Base-by-base conservation (phyloP, 2,329 filamentous ascomycete species). In the Paradendryphiella salina region DNA sequence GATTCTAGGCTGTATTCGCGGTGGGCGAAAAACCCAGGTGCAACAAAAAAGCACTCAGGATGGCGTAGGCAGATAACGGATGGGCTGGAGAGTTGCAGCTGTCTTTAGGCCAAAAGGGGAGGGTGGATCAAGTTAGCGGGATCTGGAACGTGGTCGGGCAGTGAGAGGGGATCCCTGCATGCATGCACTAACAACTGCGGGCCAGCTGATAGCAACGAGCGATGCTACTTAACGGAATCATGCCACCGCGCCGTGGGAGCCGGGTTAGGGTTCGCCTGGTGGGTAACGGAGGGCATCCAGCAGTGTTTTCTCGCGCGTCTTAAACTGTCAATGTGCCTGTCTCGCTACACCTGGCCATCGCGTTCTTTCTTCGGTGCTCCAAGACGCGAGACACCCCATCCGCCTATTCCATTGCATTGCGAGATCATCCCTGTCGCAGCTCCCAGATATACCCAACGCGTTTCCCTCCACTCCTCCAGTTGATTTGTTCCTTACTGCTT, bases 71-170 rank as follows among this genome's bases (percentile, higher is more conserved):
- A 3, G 23, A 26, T 20, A 14, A 17, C 26, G 44, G 23, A 32
- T 46, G 32, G 49, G 20, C 31, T 34, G 38, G 26, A n/a, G 35
- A 40, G 44, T 32, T 20, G 32, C 15, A 42, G 32, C 13, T 9
- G 28, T 15, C 29, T 4, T 21, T 44, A 46, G 41, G 28, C 32
- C 41, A 13, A 5, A n/a, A 46, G 18, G 31, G 11, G 37, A 26
- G 8, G 35, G 23, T 38, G 34, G 45, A 29, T 8, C 17, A 11
- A 9, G 38, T 38, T 46, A 40, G 46, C 39, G 49, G 37, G 33
- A 53, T 58, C 57, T 59, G 50, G 57, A 59, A 59, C 55, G 42
- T 48, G 26, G 38, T 26, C 44, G 35, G 35, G 33, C 23, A 26
- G 34, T 39, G 47, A 35, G 54, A 43, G 46, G 48, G 42, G 15